Percentiles rank a stretch among this genome's conserved stretches.
Evolutionary conservation across 495 filamentous ascomycete genomes (phyloP).

Genomic region (Neurospora africana): DNA sequence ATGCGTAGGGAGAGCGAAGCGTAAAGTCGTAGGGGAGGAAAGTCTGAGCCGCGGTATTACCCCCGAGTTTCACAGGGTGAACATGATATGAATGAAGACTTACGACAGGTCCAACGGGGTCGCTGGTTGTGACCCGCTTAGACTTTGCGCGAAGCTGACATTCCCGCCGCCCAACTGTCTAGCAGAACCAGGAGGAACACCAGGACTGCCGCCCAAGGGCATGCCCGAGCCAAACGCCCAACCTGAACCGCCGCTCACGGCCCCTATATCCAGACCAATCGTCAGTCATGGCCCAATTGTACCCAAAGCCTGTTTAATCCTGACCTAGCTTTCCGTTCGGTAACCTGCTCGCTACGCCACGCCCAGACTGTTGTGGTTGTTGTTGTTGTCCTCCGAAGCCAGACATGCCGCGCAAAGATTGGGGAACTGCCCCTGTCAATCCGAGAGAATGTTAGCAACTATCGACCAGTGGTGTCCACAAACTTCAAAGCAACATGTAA

Average conservation of each 20-base stretch:
- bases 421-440: conserved; percentile 52
- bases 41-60: not conserved
- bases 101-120: conserved; percentile 73
- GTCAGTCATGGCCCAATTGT: conserved; percentile 13
- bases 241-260: conserved; percentile 54
- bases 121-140: conserved; percentile 64
- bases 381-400: conserved; percentile 54
- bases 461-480: not conserved
- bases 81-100: conserved; percentile 29
- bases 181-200: conserved; percentile 33
- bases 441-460: conserved; percentile 11
- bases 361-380: conserved; percentile 50
- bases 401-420: conserved; percentile 59
- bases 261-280: conserved; percentile 19
- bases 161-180: conserved; percentile 51
- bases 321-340: conserved; percentile 69
- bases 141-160: conserved; percentile 73
- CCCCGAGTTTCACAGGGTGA: not conserved
- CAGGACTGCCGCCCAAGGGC: conserved; percentile 59
- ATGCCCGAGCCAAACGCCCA: conserved; percentile 62
- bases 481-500: not conserved
- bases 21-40: not conserved
- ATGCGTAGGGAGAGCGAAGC: not conserved
- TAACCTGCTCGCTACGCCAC: conserved; percentile 58
- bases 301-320: conserved; percentile 7